These are phyloP conservation scores for Neopestalotiopsis clavispora DNA, from an alignment of 2,329 filamentous ascomycete species.

Conservation along the genomic window DNA sequence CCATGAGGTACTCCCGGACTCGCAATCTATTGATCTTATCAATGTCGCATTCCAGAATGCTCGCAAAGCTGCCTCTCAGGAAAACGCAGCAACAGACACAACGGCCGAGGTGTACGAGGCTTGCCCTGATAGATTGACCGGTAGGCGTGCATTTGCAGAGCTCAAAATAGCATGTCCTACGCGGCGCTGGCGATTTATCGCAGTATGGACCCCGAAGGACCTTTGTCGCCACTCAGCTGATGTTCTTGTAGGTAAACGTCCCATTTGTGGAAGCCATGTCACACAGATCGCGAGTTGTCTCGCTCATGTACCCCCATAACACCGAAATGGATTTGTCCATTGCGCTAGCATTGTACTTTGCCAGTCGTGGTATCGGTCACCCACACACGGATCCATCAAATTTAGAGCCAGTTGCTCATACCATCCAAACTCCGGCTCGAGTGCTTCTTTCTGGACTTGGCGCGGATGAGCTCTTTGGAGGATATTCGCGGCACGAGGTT, in stretches of 20 bases:
- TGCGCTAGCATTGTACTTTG: slow-evolving; percentile 91
- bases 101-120: slow-evolving; percentile 67
- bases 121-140: slow-evolving; percentile 90
- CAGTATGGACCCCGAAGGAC: slow-evolving; percentile 47
- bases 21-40: slow-evolving; percentile 80
- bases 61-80: slow-evolving; percentile 64
- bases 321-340: slow-evolving; percentile 99
- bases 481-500: slow-evolving; percentile 82
- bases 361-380: slow-evolving; percentile 72
- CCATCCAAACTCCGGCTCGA: slow-evolving; percentile 67
- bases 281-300: slow-evolving; percentile 72
- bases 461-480: slow-evolving; percentile 94
- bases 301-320: slow-evolving; percentile 88
- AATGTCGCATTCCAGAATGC: slow-evolving; percentile 99
- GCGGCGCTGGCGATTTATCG: slow-evolving; percentile 82
- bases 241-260: slow-evolving; percentile 67
- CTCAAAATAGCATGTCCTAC: slow-evolving; percentile 70
- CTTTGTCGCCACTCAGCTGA: neutral
- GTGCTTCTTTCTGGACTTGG: slow-evolving; percentile 92
- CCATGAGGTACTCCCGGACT: slow-evolving; percentile 73
- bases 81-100: slow-evolving; percentile 35
- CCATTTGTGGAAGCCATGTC: slow-evolving; percentile 75
- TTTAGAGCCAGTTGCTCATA: slow-evolving; percentile 26
- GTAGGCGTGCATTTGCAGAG: slow-evolving; percentile 79
- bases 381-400: slow-evolving; percentile 39